A percentile compares a stretch with the other conserved stretches of the same genome.
Conservation (phyloP, 2,329 filamentous ascomycete genomes). For the Fusarium pseudoanthophilum region DNA sequence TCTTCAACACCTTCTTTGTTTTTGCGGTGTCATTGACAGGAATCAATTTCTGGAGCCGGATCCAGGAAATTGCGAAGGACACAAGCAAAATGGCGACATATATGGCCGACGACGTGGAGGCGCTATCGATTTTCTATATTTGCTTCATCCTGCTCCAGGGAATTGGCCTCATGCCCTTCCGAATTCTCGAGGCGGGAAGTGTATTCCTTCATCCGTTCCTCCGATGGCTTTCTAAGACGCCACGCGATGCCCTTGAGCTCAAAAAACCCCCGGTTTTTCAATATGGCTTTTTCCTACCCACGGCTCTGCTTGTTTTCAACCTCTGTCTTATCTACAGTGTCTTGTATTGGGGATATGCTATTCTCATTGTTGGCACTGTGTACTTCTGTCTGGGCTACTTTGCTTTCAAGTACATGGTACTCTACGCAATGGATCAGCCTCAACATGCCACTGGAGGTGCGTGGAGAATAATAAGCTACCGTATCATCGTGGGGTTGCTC, state of each 20-base stretch:
- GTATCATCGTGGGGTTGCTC: constrained; percentile 84
- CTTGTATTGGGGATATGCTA: constrained; percentile 79
- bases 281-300: constrained; percentile 95
- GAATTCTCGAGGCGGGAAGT: constrained; percentile 88
- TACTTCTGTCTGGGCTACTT: constrained; percentile 89
- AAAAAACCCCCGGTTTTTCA: constrained; percentile 87
- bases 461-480: constrained; percentile 97
- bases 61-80: constrained; percentile 81
- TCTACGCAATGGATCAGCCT: constrained; percentile 98
- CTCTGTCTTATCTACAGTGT: constrained; percentile 96
- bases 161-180: constrained; percentile 91
- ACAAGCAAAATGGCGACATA: constrained; percentile 71
- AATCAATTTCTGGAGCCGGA: constrained; percentile 76
- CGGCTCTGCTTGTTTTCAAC: constrained; percentile 91
- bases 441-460: constrained; percentile 93
- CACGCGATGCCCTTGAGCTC: constrained; percentile 87
- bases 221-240: constrained; percentile 82
- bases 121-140: constrained; percentile 85
- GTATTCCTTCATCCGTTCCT: constrained; percentile 86
- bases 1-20: constrained; percentile 98
- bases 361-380: constrained; percentile 82
- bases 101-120: constrained; percentile 61
- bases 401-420: constrained; percentile 95
- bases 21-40: constrained; percentile 91
- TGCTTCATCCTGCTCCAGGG: constrained; percentile 95